Evolutionary conservation across 805 yeast species (phyloP), one percentile per base, ranked within the genome.

Genomic region (Candida railenensis): DNA sequence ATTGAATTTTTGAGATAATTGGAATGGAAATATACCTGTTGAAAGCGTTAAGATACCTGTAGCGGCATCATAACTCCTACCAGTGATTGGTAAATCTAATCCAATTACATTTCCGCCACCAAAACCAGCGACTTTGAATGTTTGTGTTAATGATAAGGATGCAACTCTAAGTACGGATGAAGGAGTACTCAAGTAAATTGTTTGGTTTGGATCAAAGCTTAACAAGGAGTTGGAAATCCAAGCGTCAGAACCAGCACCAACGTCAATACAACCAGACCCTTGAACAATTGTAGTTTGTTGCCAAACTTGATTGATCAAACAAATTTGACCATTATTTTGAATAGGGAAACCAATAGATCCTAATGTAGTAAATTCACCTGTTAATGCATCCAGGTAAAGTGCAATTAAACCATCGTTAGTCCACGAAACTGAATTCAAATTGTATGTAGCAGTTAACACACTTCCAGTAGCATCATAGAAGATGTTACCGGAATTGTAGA

Each of bases 261-360:
- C 54, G 39, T 42, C 49, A 19, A 63, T 50, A 54, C 71, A 66
- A 28, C 71, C 71, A n/a, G 48, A 20, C 19, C 69, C 69, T 2
- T 19, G 8, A 32, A 66, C 53, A 18, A 34, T 37, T n/a, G 61
- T 53, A 1, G 54, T 45, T 50, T 63, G 69, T 15, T 44, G 40
- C 48, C 57, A 65, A 2, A 42, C 41, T 22, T 53, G 49, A 37
- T 58, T 63, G 43, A 48, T 33, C 38, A 65, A 55, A 53, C 69
- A 64, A 42, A 62, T 58, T 21, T 53, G 52, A 44, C 67, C 67
- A 34, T 51, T 28, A 41, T 62, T 62, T 22, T 15, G 21, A 37
- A 59, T 47, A 11, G 50, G 19, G 22, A 25, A 34, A n/a, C 44
- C 51, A 18, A 40, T 34, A 11, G 50, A 22, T 40, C 52, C 55